These are phyloP conservation scores for Leersia perrieri DNA, from an alignment of 176 grass and related monocot species.

Conservation along the genomic window DNA sequence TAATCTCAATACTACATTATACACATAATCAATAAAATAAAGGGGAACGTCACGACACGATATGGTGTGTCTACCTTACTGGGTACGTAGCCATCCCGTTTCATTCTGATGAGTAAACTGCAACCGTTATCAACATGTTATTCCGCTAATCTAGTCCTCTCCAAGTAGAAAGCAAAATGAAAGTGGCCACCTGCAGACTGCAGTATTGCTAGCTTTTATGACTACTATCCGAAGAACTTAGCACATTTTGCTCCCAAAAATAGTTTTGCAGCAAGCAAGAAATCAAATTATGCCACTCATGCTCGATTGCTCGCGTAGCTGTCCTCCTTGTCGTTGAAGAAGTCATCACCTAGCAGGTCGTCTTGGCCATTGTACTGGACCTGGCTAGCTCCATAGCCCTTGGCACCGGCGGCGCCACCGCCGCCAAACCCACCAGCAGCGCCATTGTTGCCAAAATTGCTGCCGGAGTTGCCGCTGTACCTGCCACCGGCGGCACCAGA, in stretches of 20 bases:
- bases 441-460: background rate
- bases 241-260: background rate
- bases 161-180: background rate
- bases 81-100: background rate
- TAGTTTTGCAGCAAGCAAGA: background rate
- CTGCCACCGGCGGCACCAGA: background rate
- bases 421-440: background rate
- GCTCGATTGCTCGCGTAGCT: constrained; percentile 42
- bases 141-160: background rate
- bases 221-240: background rate
- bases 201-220: background rate
- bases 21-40: no score
- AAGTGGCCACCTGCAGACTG: no score
- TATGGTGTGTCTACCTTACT: no score
- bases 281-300: background rate
- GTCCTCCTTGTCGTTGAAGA: constrained; percentile 40
- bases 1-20: no score
- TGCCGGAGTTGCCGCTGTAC: background rate
- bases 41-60: no score
- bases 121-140: background rate
- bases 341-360: constrained; percentile 40
- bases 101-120: background rate
- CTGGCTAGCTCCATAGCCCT: constrained; percentile 17
- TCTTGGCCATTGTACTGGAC: constrained; percentile 46
- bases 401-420: background rate